Evolutionary conservation across 257 asterid genomes (phyloP).

Genomic region (Solanum dulcamara): DNA sequence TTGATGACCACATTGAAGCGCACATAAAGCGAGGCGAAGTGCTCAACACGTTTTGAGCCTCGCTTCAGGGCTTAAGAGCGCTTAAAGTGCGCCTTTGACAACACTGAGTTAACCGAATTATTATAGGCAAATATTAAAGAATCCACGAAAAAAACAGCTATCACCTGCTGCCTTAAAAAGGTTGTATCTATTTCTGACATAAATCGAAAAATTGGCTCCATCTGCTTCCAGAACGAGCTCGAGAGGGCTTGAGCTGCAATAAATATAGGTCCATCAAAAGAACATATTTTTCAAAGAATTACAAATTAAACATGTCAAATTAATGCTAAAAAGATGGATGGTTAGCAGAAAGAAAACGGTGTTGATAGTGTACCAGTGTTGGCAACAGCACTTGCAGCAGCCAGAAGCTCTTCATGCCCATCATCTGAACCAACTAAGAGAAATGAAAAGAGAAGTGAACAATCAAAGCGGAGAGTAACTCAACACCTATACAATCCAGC

Average conservation of each 20-base stretch:
- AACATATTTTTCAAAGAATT: neutral
- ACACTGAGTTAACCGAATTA: neutral
- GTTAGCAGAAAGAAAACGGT: conserved; percentile 2
- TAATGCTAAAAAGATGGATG: neutral
- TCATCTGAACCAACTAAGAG: conserved; percentile 61
- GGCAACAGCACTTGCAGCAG: conserved; percentile 77
- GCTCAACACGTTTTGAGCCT: too few relatives aligned
- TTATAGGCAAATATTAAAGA: neutral
- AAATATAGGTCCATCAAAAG: neutral
- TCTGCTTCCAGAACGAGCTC: conserved; percentile 74
- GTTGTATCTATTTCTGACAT: conserved; percentile 59
- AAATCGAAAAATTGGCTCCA: conserved; percentile 67
- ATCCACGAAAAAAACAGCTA: neutral
- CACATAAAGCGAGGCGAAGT: too few relatives aligned
- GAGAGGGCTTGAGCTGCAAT: conserved; percentile 67
- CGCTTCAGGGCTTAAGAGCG: too few relatives aligned
- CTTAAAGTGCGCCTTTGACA: too few relatives aligned
- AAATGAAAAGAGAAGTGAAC: conserved; percentile 4
- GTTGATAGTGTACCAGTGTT: conserved; percentile 42
- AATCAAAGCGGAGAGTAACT: neutral
- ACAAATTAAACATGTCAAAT: neutral
- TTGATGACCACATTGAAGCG: too few relatives aligned
- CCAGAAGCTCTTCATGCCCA: conserved; percentile 85
- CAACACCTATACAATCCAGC: neutral
- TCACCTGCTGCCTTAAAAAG: conserved; percentile 70